A percentile compares a stretch with the other conserved stretches of the same genome.
phyloP scores from a whole-genome alignment of 1,284 basidiomycete species.

The Mycena citricolor region DNA sequence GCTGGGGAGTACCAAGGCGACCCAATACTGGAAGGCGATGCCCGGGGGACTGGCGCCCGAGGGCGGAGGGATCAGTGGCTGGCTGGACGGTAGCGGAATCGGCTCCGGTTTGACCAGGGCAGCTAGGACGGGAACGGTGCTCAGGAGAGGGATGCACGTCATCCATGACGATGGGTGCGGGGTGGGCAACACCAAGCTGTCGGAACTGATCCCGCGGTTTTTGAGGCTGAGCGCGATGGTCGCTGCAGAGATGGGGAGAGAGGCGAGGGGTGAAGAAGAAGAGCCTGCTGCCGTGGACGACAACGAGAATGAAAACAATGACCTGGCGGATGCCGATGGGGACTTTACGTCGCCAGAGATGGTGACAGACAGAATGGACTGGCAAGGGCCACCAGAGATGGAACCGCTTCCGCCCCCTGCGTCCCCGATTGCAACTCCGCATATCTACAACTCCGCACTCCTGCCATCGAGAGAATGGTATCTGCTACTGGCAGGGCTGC shows the following conservation, averaged over 20 bases:
- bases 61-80: conserved; percentile 61
- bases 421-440: neutral
- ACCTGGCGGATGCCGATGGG: conserved; percentile 14
- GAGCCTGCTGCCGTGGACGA: conserved; percentile 27
- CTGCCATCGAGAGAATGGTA: conserved; percentile 79
- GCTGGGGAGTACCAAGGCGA: conserved; percentile 2
- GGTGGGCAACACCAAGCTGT: conserved; percentile 61
- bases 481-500: conserved; percentile 67
- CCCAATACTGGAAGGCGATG: conserved; percentile 21
- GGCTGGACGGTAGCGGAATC: conserved; percentile 69
- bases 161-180: conserved; percentile 30
- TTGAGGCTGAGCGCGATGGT: conserved; percentile 73
- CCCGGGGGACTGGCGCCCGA: conserved; percentile 21
- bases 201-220: conserved; percentile 70
- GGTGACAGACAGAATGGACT: too few relatives aligned
- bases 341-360: conserved; percentile 27
- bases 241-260: conserved; percentile 68
- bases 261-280: conserved; percentile 46
- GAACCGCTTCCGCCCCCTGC: conserved; percentile 21
- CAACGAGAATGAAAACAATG: too few relatives aligned
- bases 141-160: conserved; percentile 16
- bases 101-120: conserved; percentile 53
- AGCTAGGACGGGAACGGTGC: conserved; percentile 21
- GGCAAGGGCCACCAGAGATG: conserved; percentile 10
- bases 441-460: conserved; percentile 45